Base-by-base conservation (phyloP, 1,284 basidiomycete species). In the Ustilago vetiveriae region DNA sequence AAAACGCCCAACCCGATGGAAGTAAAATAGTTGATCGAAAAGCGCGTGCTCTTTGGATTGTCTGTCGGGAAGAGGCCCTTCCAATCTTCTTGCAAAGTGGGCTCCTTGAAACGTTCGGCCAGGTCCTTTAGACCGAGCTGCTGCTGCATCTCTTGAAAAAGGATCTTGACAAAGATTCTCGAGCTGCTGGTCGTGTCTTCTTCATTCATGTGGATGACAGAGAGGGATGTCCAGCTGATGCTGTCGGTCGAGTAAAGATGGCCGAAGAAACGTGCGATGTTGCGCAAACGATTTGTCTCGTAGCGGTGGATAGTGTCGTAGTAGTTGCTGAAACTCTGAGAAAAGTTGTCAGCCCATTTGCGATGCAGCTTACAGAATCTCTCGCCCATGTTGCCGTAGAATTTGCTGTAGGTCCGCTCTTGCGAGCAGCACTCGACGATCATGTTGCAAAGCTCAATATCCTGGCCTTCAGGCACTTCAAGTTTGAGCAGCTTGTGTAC, bases 371-470 rank as follows among this genome's bases (percentile, higher is more conserved):
- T 96, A 85, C 91, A 91, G 84, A 98, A 94, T 11, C 95, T 90
- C 83, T 98, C 95, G 49, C 93, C 94, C 74, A 97, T 88, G 30
- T 97, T 88, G 19, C 95, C 95, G 81, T 95, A 98, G 85, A 97
- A 98, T 36, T 88, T 92, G 10, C 91, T 91, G 83, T 97, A 98
- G 0, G 95, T 94, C 5, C 95, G 90, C 82, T 98, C 95, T 85
- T 98, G 95, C 3, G 95, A 98, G 82, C 95, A 98, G 89, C 95
- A 98, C 81, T 98, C 95, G 83, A 98, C 90, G 60, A 98, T 88
- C 95, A 98, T 98, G 85, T 98, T 98, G 83, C 92, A 89, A 48
- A 98, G 84, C 83, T 98, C 95, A 75, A 93, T 91, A 88, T 98
- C 95, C 82, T 95, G 88, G 0, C 94, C 94, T 80, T 94, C 92